A percentile compares a stretch with the other conserved stretches of the same genome.
Conservation (phyloP, 2,329 filamentous ascomycete genomes). For the Triangularia setosa region DNA sequence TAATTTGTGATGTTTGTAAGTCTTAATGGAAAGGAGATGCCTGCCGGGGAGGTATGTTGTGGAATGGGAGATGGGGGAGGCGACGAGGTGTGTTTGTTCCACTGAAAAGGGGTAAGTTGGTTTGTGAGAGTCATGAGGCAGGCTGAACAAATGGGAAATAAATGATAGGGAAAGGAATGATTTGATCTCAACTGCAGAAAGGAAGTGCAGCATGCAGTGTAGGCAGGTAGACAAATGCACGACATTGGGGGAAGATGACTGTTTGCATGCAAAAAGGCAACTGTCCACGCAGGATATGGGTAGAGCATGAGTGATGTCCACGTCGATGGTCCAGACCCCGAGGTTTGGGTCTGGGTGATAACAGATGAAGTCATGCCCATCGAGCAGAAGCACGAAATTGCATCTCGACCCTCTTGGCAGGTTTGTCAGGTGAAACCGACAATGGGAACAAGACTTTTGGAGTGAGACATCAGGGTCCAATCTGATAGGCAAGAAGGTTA, state of each 20-base stretch:
- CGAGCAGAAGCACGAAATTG: neutral
- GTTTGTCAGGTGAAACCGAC: neutral
- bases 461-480: conserved; percentile 6
- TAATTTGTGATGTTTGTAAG: neutral
- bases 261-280: neutral
- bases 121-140: neutral
- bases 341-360: neutral
- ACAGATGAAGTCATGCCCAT: neutral
- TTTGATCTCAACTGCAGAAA: neutral
- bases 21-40: neutral
- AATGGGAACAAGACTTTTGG: neutral
- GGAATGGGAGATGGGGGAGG: neutral
- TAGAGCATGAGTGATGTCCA: neutral
- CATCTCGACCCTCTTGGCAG: neutral
- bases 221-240: neutral
- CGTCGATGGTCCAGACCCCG: neutral
- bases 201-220: neutral
- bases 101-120: neutral
- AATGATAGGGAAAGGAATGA: neutral
- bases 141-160: neutral
- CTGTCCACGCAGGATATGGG: neutral
- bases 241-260: neutral
- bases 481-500: neutral
- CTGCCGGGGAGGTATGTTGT: neutral
- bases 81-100: neutral